phyloP scores from a whole-genome alignment of 257 asterid genomes.

The Solanum lycopersicoides region DNA sequence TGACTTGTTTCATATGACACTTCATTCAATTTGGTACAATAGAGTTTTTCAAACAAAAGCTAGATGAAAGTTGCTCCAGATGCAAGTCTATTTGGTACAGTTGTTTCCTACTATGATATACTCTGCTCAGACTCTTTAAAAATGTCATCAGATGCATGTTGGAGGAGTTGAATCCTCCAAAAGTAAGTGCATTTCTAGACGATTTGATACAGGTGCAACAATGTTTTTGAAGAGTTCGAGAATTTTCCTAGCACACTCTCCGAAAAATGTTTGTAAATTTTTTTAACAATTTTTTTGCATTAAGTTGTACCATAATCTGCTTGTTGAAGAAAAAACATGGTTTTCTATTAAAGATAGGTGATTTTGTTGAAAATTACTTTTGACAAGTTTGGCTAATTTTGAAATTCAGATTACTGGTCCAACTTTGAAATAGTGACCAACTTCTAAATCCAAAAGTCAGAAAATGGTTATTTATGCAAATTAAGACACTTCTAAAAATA shows the following conservation, averaged over 20 bases:
- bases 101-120: neutral
- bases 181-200: neutral
- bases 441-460: neutral
- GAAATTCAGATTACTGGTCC: neutral
- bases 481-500: neutral
- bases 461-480: neutral
- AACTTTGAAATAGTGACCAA: neutral
- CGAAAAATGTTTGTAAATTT: neutral
- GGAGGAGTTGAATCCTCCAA: neutral
- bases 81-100: neutral
- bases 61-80: constrained; percentile 18
- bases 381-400: neutral
- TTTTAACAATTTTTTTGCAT: neutral
- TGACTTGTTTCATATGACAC: constrained; percentile 91
- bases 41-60: constrained; percentile 66
- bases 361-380: neutral
- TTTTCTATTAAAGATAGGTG: neutral
- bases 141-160: neutral
- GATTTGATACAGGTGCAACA: neutral
- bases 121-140: neutral
- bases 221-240: neutral
- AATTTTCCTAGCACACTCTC: neutral
- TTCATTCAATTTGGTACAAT: constrained; percentile 89
- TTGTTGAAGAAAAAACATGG: neutral
- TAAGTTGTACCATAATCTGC: neutral